Percentiles rank a stretch among this genome's conserved stretches.
phyloP scores from a whole-genome alignment of 352 stramenopile species.

The Phytophthora cactorum region DNA sequence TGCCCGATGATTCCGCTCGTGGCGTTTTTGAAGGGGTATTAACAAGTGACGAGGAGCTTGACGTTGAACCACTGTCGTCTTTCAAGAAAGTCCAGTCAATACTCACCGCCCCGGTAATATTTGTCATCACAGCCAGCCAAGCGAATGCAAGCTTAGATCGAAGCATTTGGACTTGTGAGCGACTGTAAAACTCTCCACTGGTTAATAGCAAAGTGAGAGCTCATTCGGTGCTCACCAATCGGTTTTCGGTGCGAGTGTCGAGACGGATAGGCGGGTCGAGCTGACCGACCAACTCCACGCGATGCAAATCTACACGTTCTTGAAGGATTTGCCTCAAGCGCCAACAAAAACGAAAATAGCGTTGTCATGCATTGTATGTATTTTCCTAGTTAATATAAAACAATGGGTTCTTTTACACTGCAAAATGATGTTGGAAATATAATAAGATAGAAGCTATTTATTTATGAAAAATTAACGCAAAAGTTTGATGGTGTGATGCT shows the following conservation, averaged over 20 bases:
- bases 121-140: not conserved
- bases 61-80: constrained; percentile 11
- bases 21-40: not conserved
- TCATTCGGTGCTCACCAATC: constrained; percentile 1
- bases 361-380: not conserved
- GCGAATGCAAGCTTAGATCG: constrained; percentile 3
- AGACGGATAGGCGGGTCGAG: constrained; percentile 6
- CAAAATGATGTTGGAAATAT: not conserved
- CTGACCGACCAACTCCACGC: not conserved
- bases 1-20: too few species aligned
- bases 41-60: constrained; percentile 6
- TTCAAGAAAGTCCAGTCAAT: constrained; percentile 1
- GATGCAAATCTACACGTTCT: constrained; percentile 5
- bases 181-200: not conserved
- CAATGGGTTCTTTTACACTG: too few species aligned
- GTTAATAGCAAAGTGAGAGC: constrained; percentile 8
- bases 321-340: not conserved
- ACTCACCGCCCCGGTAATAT: not conserved
- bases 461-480: too few species aligned
- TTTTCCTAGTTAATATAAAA: not conserved
- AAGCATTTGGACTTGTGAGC: not conserved
- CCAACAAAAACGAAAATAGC: not conserved
- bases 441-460: not conserved
- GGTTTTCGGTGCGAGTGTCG: not conserved
- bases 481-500: not conserved